Base-by-base conservation (phyloP, 2,329 filamentous ascomycete genomes). In the Trichoderma sp. region DNA sequence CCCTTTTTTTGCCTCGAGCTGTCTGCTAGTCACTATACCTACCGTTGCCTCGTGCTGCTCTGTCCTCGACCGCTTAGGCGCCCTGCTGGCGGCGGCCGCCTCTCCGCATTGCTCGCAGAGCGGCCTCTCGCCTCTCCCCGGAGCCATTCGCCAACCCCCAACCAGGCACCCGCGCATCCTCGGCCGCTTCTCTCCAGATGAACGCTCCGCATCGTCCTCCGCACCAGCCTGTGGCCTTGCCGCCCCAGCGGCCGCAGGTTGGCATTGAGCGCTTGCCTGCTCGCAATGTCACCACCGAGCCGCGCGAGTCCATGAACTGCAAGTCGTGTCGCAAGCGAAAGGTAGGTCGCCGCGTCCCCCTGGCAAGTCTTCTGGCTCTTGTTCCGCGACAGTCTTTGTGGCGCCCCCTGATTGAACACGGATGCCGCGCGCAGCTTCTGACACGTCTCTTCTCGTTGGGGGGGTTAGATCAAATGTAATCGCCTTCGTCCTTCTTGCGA, bases 271-370 rank as follows among this genome's bases (percentile, higher is more conserved):
- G 91, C 67, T 80, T 94, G 69, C 89, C 90, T 28, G 83, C 88
- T 63, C 87, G 89, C 68, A 87, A 90, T 48, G 81, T 87, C 77
- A 88, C 84, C 77, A 89, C 86, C 72, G 90, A 95, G 76, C 91
- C 90, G 47, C 88, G 90, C 72, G 92, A 96, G 81, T 91, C 90
- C 41, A 96, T 96, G 92, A 96, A 96, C 77, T 96, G 92, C 86
- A 96, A 96, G 78, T 95, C 91, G 64, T 96, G 92, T 81, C 87
- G 92, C 71, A 96, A 96, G 79, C 85, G 92, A 80, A 96, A 96
- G 89, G 92, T 94, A 78, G 55, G 80, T 70, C 63, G 67, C 17
- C 21, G 30, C 24, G 44, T 15, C 34, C 24, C 24, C 34, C 24
- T 30, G 34, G 34, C 34, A 30, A 2, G 34, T 39, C 3, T 1